A percentile compares a stretch with the other conserved stretches of the same genome.
phyloP scores from a whole-genome alignment of 179 eudicot species.

The Pouteria campechiana region DNA sequence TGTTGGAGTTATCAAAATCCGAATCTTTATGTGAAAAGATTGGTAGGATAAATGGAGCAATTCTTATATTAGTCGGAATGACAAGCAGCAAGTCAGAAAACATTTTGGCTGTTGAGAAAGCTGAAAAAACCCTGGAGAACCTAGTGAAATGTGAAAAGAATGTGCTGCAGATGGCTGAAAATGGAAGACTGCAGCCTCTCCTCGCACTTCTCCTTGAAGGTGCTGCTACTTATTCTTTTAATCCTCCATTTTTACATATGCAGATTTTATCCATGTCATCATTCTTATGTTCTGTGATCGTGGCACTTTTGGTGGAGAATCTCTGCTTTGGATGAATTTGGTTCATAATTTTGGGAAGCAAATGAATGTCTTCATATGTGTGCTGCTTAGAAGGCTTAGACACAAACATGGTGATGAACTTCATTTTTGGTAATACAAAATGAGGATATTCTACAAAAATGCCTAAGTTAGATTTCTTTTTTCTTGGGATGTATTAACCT shows the following conservation, averaged over 20 bases:
- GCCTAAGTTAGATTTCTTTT: too few species aligned
- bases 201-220: conserved; percentile 67
- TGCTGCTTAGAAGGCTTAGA: too few species aligned
- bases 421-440: too few species aligned
- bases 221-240: conserved; percentile 6
- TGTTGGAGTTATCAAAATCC: conserved; percentile 79
- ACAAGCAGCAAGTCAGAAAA: conserved; percentile 83
- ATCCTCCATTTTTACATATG: not conserved
- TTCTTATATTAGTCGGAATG: conserved; percentile 82
- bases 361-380: too few species aligned
- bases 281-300: too few species aligned
- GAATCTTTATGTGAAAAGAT: conserved; percentile 60
- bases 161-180: conserved; percentile 86
- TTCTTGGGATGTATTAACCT: too few species aligned
- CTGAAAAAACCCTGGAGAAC: conserved; percentile 66
- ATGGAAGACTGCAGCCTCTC: conserved; percentile 87
- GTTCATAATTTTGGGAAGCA: too few species aligned
- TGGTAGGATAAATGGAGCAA: conserved; percentile 78
- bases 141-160: conserved; percentile 66
- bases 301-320: too few species aligned
- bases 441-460: too few species aligned
- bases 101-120: conserved; percentile 47
- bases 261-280: not conserved
- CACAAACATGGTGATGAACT: too few species aligned
- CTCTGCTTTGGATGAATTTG: too few species aligned